These are phyloP conservation scores for Termitomyces sp. DNA, from an alignment of 768 basidiomycete species.

Conservation along the genomic window DNA sequence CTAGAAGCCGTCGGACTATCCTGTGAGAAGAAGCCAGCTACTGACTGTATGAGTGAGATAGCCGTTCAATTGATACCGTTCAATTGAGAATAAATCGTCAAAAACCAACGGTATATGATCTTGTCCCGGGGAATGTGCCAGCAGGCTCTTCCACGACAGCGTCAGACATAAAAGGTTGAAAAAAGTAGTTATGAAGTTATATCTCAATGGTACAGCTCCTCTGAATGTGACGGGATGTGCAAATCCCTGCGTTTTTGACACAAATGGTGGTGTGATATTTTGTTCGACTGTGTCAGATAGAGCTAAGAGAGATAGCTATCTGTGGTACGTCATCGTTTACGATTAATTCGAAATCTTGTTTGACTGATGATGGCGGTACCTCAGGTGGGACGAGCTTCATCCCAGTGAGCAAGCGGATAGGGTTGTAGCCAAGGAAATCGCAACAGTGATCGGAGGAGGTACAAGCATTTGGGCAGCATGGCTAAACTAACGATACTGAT, in stretches of 20 bases:
- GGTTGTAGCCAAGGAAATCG: constrained; percentile 38
- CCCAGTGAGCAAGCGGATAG: constrained; percentile 28
- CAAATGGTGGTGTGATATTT: constrained; percentile 11
- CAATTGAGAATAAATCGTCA: neutral
- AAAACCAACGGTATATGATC: neutral
- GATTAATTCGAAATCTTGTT: neutral
- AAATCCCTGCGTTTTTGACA: constrained; percentile 39
- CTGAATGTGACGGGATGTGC: constrained; percentile 52
- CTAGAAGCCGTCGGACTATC: neutral
- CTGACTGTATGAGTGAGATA: neutral
- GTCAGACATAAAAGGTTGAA: neutral
- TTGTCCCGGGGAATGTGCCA: neutral
- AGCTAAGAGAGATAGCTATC: constrained; percentile 34
- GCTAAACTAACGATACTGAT: constrained; percentile 23
- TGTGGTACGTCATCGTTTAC: constrained; percentile 32
- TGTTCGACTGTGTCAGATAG: constrained; percentile 21
- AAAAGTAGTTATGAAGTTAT: constrained; percentile 15
- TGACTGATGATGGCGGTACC: neutral
- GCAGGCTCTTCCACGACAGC: neutral
- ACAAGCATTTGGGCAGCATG: constrained; percentile 35
- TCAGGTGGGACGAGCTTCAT: constrained; percentile 38
- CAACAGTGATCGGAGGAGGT: constrained; percentile 31
- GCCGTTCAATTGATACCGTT: neutral
- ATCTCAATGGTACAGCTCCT: constrained; percentile 61
- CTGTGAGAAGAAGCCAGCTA: constrained; percentile 7